Evolutionary conservation across 139 green algal genomes (phyloP).

Genomic region (Chlorella vulgaris): DNA sequence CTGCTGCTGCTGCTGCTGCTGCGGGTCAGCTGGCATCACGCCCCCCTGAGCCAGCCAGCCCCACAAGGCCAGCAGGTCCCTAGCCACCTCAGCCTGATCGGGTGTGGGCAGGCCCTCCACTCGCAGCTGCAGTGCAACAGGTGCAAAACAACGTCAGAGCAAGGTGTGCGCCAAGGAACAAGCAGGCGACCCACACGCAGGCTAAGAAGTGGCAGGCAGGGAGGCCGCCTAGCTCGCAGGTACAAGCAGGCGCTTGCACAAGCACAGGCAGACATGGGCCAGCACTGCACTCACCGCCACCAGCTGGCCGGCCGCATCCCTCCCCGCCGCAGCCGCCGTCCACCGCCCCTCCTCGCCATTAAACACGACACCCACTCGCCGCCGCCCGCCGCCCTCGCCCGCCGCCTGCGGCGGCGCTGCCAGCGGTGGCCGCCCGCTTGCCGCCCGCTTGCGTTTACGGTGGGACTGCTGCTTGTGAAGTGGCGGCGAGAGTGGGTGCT

Average conservation of each 20-base stretch:
- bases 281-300: slow-evolving; percentile 10
- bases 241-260: too few species aligned
- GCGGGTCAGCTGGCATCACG: background rate
- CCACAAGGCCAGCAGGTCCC: slow-evolving; percentile 16
- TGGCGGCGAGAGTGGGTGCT: too few species aligned
- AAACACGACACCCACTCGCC: slow-evolving; percentile 3
- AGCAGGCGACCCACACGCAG: background rate
- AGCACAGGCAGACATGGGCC: too few species aligned
- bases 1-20: background rate
- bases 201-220: too few species aligned
- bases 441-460: background rate
- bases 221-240: too few species aligned
- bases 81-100: slow-evolving; percentile 10
- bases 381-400: background rate
- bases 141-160: background rate
- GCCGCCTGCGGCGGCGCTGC: background rate
- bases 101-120: background rate
- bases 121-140: background rate
- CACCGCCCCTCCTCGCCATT: background rate
- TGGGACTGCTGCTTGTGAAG: background rate
- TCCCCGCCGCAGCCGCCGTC: background rate
- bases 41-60: slow-evolving; percentile 6
- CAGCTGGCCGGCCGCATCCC: background rate
- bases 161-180: too few species aligned
- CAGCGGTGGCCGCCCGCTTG: background rate